These are phyloP conservation scores for Boletus insuetus DNA, from an alignment of 768 basidiomycete species.

Conservation along the genomic window DNA sequence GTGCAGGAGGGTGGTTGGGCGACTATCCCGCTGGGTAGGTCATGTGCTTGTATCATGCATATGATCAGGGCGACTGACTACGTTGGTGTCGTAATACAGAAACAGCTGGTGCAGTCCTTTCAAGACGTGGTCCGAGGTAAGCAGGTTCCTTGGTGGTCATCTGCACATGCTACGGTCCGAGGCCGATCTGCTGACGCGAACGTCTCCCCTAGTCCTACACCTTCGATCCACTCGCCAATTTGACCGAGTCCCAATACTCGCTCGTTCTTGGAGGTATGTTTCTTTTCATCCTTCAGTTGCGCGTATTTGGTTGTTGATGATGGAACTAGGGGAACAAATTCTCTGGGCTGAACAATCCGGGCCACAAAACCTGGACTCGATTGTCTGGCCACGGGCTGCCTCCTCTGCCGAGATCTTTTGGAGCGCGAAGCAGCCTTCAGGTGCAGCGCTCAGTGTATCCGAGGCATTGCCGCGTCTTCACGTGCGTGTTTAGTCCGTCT, in stretches of 20 bases:
- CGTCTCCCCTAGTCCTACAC: constrained; percentile 36
- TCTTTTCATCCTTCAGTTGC: neutral
- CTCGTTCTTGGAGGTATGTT: constrained; percentile 39
- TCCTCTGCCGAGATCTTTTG: constrained; percentile 54
- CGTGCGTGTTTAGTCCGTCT: constrained; percentile 4
- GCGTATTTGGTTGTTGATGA: constrained; percentile 1
- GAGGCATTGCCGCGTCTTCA: constrained; percentile 50
- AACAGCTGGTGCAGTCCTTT: constrained; percentile 51
- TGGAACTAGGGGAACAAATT: constrained; percentile 31
- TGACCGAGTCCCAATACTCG: constrained; percentile 33
- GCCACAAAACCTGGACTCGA: constrained; percentile 41
- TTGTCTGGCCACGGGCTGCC: constrained; percentile 48
- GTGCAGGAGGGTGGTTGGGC: constrained; percentile 48
- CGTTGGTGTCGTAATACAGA: constrained; percentile 11
- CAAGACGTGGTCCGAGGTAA: constrained; percentile 50
- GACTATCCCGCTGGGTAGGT: constrained; percentile 30
- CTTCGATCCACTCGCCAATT: constrained; percentile 48
- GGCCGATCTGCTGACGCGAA: too few relatives aligned
- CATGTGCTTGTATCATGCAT: neutral
- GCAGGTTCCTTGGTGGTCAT: constrained; percentile 4
- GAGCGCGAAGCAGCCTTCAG: constrained; percentile 41
- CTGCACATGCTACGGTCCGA: too few relatives aligned
- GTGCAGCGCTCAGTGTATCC: constrained; percentile 29
- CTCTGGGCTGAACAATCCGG: constrained; percentile 49
- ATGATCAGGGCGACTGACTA: neutral